phyloP scores from a whole-genome alignment of 2,329 filamentous ascomycete species.

The Raffaelea albimanens region DNA sequence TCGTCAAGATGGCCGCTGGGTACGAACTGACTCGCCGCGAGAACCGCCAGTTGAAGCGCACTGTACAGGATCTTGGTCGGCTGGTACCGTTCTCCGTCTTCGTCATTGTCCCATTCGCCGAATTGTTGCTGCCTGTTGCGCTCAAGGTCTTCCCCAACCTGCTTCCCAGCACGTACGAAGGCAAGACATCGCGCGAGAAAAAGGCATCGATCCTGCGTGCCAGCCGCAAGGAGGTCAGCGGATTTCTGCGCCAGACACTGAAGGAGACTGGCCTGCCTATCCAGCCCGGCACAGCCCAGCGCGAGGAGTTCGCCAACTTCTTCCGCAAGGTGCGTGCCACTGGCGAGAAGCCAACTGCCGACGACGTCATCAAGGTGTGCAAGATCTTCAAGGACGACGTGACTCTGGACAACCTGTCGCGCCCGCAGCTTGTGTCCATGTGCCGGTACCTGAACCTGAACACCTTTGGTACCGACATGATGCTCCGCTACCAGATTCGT shows the following conservation, averaged over 20 bases:
- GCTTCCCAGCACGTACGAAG: slow-evolving; percentile 94
- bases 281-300: slow-evolving; percentile 73
- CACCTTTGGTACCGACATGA: slow-evolving; percentile 93
- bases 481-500: slow-evolving; percentile 93
- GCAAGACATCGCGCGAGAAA: slow-evolving; percentile 76
- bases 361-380: slow-evolving; percentile 97
- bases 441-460: slow-evolving; percentile 98
- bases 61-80: slow-evolving; percentile 85
- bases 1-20: slow-evolving; percentile 93
- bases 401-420: slow-evolving; percentile 91
- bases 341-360: slow-evolving; percentile 75
- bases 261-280: slow-evolving; percentile 89
- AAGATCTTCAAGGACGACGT: slow-evolving; percentile 98
- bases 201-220: slow-evolving; percentile 75
- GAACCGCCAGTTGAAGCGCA: slow-evolving; percentile 83
- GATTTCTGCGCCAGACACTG: slow-evolving; percentile 78
- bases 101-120: slow-evolving; percentile 91
- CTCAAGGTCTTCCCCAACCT: slow-evolving; percentile 95
- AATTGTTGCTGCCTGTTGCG: slow-evolving; percentile 82
- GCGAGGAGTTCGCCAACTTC: slow-evolving; percentile 90
- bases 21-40: slow-evolving; percentile 95
- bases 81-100: slow-evolving; percentile 95
- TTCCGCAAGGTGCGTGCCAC: slow-evolving; percentile 93
- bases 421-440: slow-evolving; percentile 93
- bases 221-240: slow-evolving; percentile 88